Percentiles rank a stretch among this genome's conserved stretches.
Evolutionary conservation across 257 asterid species (phyloP).

Genomic region (Misopates orontium): DNA sequence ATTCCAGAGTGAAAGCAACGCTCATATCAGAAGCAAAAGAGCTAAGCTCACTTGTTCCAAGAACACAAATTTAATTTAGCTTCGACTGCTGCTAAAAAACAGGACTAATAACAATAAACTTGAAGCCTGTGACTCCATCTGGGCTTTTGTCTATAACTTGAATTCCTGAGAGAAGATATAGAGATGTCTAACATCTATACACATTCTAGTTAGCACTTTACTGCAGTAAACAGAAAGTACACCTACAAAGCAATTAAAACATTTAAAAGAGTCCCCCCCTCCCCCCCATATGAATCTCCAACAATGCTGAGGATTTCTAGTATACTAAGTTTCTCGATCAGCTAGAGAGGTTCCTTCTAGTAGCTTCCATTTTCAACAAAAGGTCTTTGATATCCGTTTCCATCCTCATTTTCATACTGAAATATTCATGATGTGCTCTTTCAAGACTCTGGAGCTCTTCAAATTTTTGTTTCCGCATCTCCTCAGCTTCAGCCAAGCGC

Average conservation of each 20-base stretch:
- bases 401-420: slow-evolving; percentile 85
- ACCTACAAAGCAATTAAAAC: slow-evolving; percentile 30
- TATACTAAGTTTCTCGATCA: slow-evolving; percentile 27
- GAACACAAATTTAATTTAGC: neutral
- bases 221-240: slow-evolving; percentile 33
- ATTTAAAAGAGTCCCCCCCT: slow-evolving; percentile 11
- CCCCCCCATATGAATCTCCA: neutral
- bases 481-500: slow-evolving; percentile 85
- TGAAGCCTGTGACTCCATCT: slow-evolving; percentile 31
- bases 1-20: no score
- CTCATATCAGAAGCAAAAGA: no score
- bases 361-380: slow-evolving; percentile 85
- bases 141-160: slow-evolving; percentile 23
- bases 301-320: neutral
- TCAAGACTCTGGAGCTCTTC: slow-evolving; percentile 79
- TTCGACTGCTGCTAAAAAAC: slow-evolving; percentile 1
- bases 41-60: no score
- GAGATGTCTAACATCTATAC: slow-evolving; percentile 46
- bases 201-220: slow-evolving; percentile 44
- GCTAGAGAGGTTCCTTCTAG: slow-evolving; percentile 65
- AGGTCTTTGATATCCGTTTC: slow-evolving; percentile 86
- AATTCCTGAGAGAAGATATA: slow-evolving; percentile 14
- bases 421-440: slow-evolving; percentile 74
- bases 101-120: slow-evolving; percentile 18
- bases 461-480: slow-evolving; percentile 78